These are phyloP conservation scores for Monilinia vaccinii-corymbosi DNA, from an alignment of 2,329 filamentous ascomycete species.

Conservation along the genomic window DNA sequence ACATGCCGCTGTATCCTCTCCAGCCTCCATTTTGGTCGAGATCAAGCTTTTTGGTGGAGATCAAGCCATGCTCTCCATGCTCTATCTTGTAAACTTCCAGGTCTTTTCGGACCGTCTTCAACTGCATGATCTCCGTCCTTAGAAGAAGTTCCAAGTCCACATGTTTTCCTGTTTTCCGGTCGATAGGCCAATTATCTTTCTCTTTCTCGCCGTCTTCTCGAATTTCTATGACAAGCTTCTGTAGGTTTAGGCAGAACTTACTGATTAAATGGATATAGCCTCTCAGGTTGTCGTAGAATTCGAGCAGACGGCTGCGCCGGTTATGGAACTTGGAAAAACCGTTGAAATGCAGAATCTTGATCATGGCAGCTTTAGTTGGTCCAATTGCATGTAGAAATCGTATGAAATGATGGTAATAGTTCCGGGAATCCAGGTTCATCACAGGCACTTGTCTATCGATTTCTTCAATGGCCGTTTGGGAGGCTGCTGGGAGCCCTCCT, in stretches of 20 bases:
- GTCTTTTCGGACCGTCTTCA: not conserved
- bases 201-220: not conserved
- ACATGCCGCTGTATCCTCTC: not conserved
- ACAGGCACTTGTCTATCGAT: not conserved
- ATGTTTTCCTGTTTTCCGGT: not conserved
- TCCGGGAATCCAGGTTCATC: not conserved
- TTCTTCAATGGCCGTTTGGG: not conserved
- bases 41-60: too few species aligned
- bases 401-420: not conserved
- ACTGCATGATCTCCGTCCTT: not conserved
- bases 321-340: not conserved
- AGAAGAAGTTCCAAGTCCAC: not conserved
- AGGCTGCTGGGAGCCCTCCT: too few species aligned
- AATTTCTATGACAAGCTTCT: not conserved
- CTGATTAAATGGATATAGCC: not conserved
- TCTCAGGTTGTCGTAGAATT: not conserved
- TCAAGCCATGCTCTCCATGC: not conserved
- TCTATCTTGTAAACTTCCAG: not conserved
- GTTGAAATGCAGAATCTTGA: not conserved
- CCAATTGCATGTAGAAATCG: not conserved
- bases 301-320: too few species aligned
- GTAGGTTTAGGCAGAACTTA: not conserved
- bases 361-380: not conserved
- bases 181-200: not conserved
- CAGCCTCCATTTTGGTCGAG: not conserved